phyloP scores from a whole-genome alignment of 176 grass and related monocot species.

The Eleusine indica region DNA sequence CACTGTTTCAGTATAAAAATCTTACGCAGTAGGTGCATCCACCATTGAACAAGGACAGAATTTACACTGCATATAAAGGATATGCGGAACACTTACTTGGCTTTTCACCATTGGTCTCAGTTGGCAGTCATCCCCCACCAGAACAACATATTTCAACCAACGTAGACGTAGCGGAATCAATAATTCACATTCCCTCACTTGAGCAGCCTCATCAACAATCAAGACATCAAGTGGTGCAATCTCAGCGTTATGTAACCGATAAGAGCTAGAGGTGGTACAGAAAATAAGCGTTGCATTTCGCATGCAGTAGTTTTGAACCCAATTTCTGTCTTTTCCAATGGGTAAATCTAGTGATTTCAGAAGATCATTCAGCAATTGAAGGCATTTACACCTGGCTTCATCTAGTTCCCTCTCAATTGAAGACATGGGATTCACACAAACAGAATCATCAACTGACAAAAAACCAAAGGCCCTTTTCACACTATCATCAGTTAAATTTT shows the following conservation, averaged over 20 bases:
- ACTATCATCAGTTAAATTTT: conserved; percentile 43
- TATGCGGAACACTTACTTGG: conserved; percentile 43
- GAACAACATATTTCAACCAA: conserved; percentile 65
- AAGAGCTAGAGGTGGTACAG: conserved; percentile 78
- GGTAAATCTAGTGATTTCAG: conserved; percentile 41
- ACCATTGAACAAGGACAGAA: neutral
- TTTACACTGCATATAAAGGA: neutral
- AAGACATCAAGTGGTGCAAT: conserved; percentile 59
- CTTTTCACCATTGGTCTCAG: conserved; percentile 74
- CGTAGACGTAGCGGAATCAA: conserved; percentile 62
- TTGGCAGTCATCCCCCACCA: conserved; percentile 82
- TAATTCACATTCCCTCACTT: conserved; percentile 78
- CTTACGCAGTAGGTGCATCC: neutral
- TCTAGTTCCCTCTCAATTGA: conserved; percentile 39
- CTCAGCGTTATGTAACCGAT: conserved; percentile 52
- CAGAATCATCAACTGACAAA: conserved; percentile 3
- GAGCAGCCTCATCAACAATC: conserved; percentile 85
- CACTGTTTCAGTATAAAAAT: neutral
- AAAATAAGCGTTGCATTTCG: conserved; percentile 70
- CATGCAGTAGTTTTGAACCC: conserved; percentile 62
- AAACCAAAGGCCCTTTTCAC: conserved; percentile 49
- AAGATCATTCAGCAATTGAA: conserved; percentile 53
- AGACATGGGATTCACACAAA: neutral
- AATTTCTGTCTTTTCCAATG: conserved; percentile 25
- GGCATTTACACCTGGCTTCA: conserved; percentile 43